phyloP scores from a whole-genome alignment of 768 basidiomycete species.

The Mycena olivaceomarginata region DNA sequence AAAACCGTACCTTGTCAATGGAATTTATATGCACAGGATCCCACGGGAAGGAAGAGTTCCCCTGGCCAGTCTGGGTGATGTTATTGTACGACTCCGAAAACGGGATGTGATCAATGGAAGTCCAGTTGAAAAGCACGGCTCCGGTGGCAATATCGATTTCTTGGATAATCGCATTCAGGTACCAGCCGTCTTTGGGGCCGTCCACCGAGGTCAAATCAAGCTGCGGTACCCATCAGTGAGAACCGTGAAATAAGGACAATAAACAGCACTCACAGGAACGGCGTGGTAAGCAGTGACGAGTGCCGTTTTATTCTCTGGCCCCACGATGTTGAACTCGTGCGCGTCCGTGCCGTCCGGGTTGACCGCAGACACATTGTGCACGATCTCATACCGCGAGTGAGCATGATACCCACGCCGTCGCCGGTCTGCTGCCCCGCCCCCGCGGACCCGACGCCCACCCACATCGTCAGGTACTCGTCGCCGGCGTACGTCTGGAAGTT shows the following conservation, averaged over 20 bases:
- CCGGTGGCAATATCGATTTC: slow-evolving; percentile 29
- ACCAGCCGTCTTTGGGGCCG: slow-evolving; percentile 27
- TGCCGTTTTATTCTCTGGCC: slow-evolving; percentile 18
- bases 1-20: slow-evolving; percentile 23
- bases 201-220: slow-evolving; percentile 22
- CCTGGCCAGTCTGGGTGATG: not conserved
- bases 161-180: slow-evolving; percentile 31
- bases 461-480: slow-evolving; percentile 24
- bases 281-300: slow-evolving; percentile 27
- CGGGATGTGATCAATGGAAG: slow-evolving; percentile 29
- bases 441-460: slow-evolving; percentile 21
- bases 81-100: slow-evolving; percentile 33
- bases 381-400: slow-evolving; percentile 14
- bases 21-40: slow-evolving; percentile 36
- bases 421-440: slow-evolving; percentile 20
- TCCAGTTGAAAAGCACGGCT: slow-evolving; percentile 31
- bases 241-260: not conserved
- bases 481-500: slow-evolving; percentile 32
- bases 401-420: slow-evolving; percentile 6
- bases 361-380: slow-evolving; percentile 26
- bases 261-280: slow-evolving; percentile 17
- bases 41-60: not conserved
- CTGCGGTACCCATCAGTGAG: slow-evolving; percentile 10
- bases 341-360: slow-evolving; percentile 12
- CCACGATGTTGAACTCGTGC: slow-evolving; percentile 29